Evolutionary conservation across 2,329 filamentous ascomycete species (phyloP).

Genomic region (Didymella arachidicola): DNA sequence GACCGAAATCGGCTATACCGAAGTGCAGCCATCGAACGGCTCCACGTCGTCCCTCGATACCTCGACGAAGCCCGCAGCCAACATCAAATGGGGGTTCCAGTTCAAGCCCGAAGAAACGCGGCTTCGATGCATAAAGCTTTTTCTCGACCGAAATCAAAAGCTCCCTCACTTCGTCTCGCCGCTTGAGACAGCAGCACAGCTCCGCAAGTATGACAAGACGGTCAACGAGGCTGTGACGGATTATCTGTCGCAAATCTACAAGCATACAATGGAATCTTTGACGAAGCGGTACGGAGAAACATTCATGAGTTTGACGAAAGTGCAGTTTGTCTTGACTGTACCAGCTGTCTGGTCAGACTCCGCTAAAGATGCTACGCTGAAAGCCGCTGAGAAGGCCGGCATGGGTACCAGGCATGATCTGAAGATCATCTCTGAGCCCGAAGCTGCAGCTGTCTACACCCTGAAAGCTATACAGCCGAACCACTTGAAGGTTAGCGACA

Average conservation of each 20-base stretch:
- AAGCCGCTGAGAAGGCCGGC: constrained; percentile 78
- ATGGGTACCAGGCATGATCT: constrained; percentile 76
- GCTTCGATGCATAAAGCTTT: constrained; percentile 83
- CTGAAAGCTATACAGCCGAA: constrained; percentile 81
- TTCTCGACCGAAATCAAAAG: constrained; percentile 81
- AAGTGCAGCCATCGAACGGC: constrained; percentile 22
- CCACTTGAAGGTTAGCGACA: constrained; percentile 71
- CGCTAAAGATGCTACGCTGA: constrained; percentile 82
- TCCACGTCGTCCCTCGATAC: constrained; percentile 32
- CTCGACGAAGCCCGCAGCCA: constrained; percentile 29
- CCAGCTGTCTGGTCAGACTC: constrained; percentile 86
- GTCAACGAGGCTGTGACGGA: constrained; percentile 82
- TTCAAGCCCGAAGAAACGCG: constrained; percentile 79
- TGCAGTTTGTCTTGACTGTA: constrained; percentile 77
- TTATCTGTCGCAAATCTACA: constrained; percentile 78
- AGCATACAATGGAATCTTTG: constrained; percentile 80
- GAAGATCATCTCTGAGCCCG: constrained; percentile 80
- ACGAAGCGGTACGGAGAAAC: constrained; percentile 77
- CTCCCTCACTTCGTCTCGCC: constrained; percentile 82
- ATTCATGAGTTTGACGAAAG: constrained; percentile 77
- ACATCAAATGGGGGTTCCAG: constrained; percentile 79
- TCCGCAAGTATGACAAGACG: constrained; percentile 77
- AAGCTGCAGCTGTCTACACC: constrained; percentile 81
- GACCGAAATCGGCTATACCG: constrained; percentile 71
- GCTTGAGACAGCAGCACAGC: constrained; percentile 76